A percentile compares a stretch with the other conserved stretches of the same genome.
phyloP scores from a whole-genome alignment of 108 stramenopile genomes.

The Pseudonitzschia multiseries region DNA sequence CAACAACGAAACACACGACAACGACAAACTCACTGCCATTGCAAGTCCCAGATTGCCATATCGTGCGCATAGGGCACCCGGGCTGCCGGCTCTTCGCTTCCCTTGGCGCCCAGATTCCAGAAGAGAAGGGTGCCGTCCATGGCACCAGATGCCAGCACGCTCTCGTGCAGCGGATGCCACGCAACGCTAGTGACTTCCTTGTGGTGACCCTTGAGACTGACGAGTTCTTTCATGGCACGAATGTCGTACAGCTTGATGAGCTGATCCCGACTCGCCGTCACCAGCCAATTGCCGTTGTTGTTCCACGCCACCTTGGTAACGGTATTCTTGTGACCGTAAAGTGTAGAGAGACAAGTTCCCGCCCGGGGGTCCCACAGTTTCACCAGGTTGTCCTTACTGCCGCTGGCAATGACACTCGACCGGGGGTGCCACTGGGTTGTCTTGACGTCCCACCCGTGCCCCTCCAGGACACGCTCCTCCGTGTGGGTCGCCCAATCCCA shows the following conservation, averaged over 20 bases:
- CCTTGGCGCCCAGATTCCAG: constrained; percentile 93
- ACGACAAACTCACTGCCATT: constrained; percentile 68
- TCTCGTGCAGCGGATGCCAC: constrained; percentile 94
- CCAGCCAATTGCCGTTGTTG: constrained; percentile 94
- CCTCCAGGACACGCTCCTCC: constrained; percentile 84
- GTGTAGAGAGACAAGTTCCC: constrained; percentile 79
- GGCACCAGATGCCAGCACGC: constrained; percentile 87
- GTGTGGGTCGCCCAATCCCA: constrained; percentile 89
- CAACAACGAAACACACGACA: not conserved
- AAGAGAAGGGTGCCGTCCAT: constrained; percentile 93
- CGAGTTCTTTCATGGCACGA: constrained; percentile 89
- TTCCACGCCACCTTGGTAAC: constrained; percentile 94
- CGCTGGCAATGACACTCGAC: constrained; percentile 85
- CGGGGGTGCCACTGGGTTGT: constrained; percentile 92
- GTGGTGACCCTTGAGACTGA: constrained; percentile 85
- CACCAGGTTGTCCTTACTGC: constrained; percentile 89
- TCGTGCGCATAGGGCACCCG: constrained; percentile 92
- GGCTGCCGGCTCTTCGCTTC: constrained; percentile 77
- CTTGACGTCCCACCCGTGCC: constrained; percentile 97
- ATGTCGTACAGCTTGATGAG: constrained; percentile 95
- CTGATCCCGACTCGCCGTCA: constrained; percentile 91
- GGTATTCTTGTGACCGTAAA: constrained; percentile 96
- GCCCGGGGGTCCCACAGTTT: constrained; percentile 95
- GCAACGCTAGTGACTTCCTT: constrained; percentile 91
- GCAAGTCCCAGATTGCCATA: constrained; percentile 95